Evolutionary conservation across 306 rosid genomes (phyloP), one percentile per base, ranked within the genome.

Genomic region (Casuarina equisetifolia): DNA sequence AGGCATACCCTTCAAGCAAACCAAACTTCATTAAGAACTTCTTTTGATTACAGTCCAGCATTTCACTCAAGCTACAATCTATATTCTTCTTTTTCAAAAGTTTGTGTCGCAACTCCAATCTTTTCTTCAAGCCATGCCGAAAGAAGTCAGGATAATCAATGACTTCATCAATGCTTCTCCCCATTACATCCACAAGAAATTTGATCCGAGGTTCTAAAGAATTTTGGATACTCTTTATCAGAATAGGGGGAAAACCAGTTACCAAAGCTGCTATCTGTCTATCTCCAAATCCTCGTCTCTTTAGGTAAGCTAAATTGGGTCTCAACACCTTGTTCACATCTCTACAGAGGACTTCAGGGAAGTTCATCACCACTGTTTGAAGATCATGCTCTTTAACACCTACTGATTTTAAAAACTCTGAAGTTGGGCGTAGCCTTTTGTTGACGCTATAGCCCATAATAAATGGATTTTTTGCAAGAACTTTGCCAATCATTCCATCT

Each of bases 361-460:
- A 92, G 81, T 80, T 89, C 90, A 83, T 11, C 32, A 87, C 92
- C 75, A 92, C 84, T 6, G 81, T 67, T 85, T 89, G 97, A 84
- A 92, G 88, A 80, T 90, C 93, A 40, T 40, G 48, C 78, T 89
- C 92, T 36, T 75, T 66, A 45, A 94, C 79, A 70, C 97, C 97
- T 35, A 92, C 76, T 43, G 88, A 87, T 76, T 67, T 85, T 57
- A 94, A 52, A 87, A 94, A 94, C 82, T 87, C 84, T 0, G 84
- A 74, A 38, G 97, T 92, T 46, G 92, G 97, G 17, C 85, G 87
- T 57, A 94, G 87, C 82, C 97, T 85, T 58, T 89, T 94, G 8
- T 90, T 83, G 9, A 94, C 83, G n/a, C 91, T 94, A 78, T 92
- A 92, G 16, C 98, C 98, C 96, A 94, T 88, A 17, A 94, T 83